Evolutionary conservation across 176 grass and related monocot genomes (phyloP), one percentile per base, ranked within the genome.

Genomic region (Paspalum notatum): DNA sequence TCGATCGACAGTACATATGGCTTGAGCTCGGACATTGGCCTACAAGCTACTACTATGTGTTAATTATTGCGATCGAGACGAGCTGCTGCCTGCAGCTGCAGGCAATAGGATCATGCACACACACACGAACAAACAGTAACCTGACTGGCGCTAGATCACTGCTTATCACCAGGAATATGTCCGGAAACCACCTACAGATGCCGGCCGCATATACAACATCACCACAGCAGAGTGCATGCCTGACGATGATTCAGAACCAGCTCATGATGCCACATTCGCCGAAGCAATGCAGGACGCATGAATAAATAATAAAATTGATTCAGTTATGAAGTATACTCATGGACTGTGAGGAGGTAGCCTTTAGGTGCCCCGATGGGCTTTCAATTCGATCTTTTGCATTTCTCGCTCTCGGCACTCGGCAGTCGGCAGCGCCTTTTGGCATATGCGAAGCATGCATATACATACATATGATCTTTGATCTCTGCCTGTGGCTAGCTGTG

Each of bases 91-190:
- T 72, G n/a, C 69, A 32, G 32, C 46, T 59, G 65, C 66, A 81
- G 27, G 15, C 13, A 50, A 12, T 47, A 49, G 80, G 59, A 83
- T 74, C 70, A n/a, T n/a, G n/a, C n/a, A n/a, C n/a, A n/a, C n/a
- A n/a, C n/a, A 5, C 70, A 62, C 12, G 59, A 32, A 32, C 62
- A 72, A 51, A 40, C 59, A 74, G 80, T 65, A 48, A 74, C 49
- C 22, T 80, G 77, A 80, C 38, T 80, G 77, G 62, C 37, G 18
- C 42, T 71, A 81, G 32, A 74, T 8, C 44, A 72, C 80, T 82
- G 6, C 20, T 62, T 72, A 52, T 51, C 80, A 52, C 68, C 80
- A 74, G 68, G 61, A 74, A 42, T 50, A 41, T 46, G 57, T 64
- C 80, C 71, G 70, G 76, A 68, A 73, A 74, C 71, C 59, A 65